phyloP scores from a whole-genome alignment of 345 rosid species.

The Gossypium sturtianum region DNA sequence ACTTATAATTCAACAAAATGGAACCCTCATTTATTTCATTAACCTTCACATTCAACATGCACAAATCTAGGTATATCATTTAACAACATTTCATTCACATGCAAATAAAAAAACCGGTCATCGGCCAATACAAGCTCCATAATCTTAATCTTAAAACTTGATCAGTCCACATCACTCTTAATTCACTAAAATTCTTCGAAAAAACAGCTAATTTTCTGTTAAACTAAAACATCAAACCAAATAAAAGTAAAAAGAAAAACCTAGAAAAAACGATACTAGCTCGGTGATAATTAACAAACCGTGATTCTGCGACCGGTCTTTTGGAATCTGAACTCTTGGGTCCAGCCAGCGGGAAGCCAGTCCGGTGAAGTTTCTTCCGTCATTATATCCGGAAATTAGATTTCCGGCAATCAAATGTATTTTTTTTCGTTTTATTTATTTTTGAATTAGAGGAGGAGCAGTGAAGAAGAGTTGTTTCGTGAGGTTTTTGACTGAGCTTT shows the following conservation, averaged over 20 bases:
- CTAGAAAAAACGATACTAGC: background rate
- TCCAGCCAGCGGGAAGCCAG: slow-evolving; percentile 55
- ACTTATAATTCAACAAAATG: background rate
- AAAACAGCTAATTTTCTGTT: background rate
- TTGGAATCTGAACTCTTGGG: slow-evolving; percentile 25
- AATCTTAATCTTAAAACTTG: slow-evolving; percentile 1
- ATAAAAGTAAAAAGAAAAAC: background rate
- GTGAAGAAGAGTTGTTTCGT: background rate
- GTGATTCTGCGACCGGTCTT: slow-evolving; percentile 44
- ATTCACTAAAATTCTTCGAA: background rate
- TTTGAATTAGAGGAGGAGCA: background rate
- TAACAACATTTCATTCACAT: background rate
- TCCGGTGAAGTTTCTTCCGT: slow-evolving; percentile 9
- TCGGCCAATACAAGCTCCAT: background rate
- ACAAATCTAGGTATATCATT: background rate
- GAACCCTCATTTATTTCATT: background rate
- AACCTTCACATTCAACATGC: background rate
- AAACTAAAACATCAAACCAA: background rate
- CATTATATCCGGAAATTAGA: background rate
- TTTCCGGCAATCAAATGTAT: background rate
- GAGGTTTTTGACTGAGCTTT: background rate
- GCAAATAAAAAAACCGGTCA: background rate
- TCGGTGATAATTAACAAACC: slow-evolving; percentile 20
- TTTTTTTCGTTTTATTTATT: background rate
- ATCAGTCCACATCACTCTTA: background rate